Percentiles rank a stretch among this genome's conserved stretches.
These are phyloP conservation scores for Diversispora epigaea DNA, from an alignment of 192 early-diverging fungal genomes.

Conservation along the genomic window DNA sequence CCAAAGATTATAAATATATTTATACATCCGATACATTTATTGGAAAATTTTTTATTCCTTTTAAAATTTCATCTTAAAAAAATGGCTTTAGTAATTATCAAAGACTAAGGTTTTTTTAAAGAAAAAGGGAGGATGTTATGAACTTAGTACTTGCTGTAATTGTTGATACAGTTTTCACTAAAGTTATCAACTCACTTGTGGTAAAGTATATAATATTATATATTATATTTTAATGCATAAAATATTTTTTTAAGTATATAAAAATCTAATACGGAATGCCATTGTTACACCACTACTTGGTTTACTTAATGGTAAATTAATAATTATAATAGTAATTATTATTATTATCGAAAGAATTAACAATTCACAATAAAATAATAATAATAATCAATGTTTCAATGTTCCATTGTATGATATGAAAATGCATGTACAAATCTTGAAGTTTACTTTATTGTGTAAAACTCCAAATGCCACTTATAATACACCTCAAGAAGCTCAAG, in stretches of 20 bases:
- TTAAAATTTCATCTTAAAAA: background rate
- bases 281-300: slow-evolving; percentile 47
- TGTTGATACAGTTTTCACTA: slow-evolving; percentile 43
- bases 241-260: background rate
- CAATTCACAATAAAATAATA: too few species aligned
- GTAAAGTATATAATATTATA: background rate
- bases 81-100: background rate
- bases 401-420: background rate
- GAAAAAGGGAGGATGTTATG: slow-evolving; percentile 27
- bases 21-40: too few species aligned
- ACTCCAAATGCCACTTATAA: background rate
- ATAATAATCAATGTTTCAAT: too few species aligned
- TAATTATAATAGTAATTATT: too few species aligned
- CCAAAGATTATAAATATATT: too few species aligned
- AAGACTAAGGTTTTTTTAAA: slow-evolving; percentile 3
- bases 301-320: slow-evolving; percentile 38
- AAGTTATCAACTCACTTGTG: slow-evolving; percentile 39
- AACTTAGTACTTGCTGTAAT: slow-evolving; percentile 34
- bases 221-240: slow-evolving; percentile 4
- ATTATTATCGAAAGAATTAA: background rate
- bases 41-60: too few species aligned
- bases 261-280: slow-evolving; percentile 22
- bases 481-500: slow-evolving; percentile 40
- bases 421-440: slow-evolving; percentile 40
- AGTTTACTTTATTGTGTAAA: slow-evolving; percentile 43